Percentiles rank a stretch among this genome's conserved stretches.
phyloP scores from a whole-genome alignment of 805 yeast species.

The Maudiozyma serrabonitensis region DNA sequence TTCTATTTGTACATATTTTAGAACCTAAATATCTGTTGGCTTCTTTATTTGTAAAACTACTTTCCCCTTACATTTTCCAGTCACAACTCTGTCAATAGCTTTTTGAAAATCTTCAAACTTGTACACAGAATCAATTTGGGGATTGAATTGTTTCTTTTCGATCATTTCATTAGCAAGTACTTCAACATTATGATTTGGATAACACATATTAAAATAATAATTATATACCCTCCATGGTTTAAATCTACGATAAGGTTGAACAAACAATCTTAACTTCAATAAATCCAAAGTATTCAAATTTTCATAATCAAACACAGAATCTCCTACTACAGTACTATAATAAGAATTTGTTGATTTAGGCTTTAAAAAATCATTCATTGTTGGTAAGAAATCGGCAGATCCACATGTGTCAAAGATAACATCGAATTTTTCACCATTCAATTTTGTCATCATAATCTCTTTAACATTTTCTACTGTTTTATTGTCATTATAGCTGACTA shows the following conservation, averaged over 20 bases:
- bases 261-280: not conserved
- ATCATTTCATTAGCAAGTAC: constrained; percentile 18
- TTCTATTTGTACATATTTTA: too few relatives aligned
- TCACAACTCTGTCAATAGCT: constrained; percentile 36
- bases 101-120: constrained; percentile 38
- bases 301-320: constrained; percentile 29
- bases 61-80: not conserved
- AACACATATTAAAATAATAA: constrained; percentile 17
- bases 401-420: constrained; percentile 60
- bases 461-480: constrained; percentile 31
- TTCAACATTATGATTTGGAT: constrained; percentile 3
- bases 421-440: constrained; percentile 42
- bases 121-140: constrained; percentile 46
- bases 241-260: not conserved
- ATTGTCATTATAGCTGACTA: constrained; percentile 46
- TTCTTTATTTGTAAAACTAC: not conserved
- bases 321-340: constrained; percentile 52
- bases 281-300: not conserved
- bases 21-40: not conserved
- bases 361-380: constrained; percentile 36
- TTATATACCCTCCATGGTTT: constrained; percentile 25
- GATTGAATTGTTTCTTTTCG: constrained; percentile 27
- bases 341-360: constrained; percentile 38
- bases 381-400: constrained; percentile 38
- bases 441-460: constrained; percentile 19